These are phyloP conservation scores for Trichoderma pleuroti DNA, from an alignment of 2,329 filamentous ascomycete species.

Conservation along the genomic window DNA sequence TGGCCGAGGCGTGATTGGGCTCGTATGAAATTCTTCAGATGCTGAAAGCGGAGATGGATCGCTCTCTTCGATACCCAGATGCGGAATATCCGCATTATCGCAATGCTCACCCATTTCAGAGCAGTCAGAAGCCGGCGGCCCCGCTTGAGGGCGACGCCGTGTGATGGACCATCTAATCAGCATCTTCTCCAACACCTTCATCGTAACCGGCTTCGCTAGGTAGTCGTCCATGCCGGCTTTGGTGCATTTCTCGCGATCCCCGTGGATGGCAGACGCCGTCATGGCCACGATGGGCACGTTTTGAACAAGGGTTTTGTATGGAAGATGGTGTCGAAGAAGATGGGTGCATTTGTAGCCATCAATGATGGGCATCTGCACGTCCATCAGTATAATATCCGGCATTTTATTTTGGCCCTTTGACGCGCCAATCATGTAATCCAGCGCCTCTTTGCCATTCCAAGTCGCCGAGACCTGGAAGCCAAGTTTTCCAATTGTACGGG, in stretches of 20 bases:
- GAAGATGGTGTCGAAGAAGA: constrained; percentile 63
- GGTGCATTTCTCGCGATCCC: constrained; percentile 70
- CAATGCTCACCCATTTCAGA: constrained; percentile 45
- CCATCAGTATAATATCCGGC: constrained; percentile 76
- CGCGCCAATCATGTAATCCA: constrained; percentile 65
- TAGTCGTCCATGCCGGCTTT: constrained; percentile 75
- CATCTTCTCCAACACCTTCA: constrained; percentile 65
- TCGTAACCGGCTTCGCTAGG: constrained; percentile 69
- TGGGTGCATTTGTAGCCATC: constrained; percentile 78
- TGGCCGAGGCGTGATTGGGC: constrained; percentile 41
- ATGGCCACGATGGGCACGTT: constrained; percentile 75
- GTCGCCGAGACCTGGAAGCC: constrained; percentile 68
- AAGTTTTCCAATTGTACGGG: constrained; percentile 70
- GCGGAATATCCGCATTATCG: constrained; percentile 40
- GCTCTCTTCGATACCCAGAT: constrained; percentile 33
- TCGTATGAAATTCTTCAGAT: constrained; percentile 31
- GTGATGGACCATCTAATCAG: constrained; percentile 62
- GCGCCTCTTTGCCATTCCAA: constrained; percentile 75
- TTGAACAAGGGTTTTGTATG: constrained; percentile 57
- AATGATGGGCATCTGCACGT: constrained; percentile 72
- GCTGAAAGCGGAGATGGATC: constrained; percentile 18
- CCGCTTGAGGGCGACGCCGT: constrained; percentile 27
- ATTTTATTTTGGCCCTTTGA: constrained; percentile 48
- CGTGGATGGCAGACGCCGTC: constrained; percentile 75
- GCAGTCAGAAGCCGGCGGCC: constrained; percentile 40